phyloP scores from a whole-genome alignment of 2,329 filamentous ascomycete genomes.

The Aspergillus flavus region DNA sequence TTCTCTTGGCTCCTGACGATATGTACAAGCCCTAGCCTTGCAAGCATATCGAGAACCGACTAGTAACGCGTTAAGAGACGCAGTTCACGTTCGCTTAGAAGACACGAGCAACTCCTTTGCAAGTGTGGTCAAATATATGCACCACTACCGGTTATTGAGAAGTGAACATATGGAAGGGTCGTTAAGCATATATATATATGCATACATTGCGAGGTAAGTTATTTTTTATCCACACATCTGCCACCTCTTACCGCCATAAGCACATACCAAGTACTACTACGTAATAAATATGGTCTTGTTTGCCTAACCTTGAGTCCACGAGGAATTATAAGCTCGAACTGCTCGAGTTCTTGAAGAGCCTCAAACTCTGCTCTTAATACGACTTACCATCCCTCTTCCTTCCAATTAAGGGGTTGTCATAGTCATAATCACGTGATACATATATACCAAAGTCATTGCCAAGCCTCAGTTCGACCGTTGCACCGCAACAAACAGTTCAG shows the following conservation, averaged over 20 bases:
- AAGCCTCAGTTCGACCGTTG: constrained; percentile 26
- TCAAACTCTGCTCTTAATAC: neutral
- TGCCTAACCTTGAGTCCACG: too few species aligned
- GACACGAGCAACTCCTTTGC: neutral
- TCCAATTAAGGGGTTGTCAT: neutral
- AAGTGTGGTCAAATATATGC: constrained; percentile 1
- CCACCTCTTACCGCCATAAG: neutral
- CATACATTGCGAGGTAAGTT: neutral
- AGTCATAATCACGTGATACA: neutral
- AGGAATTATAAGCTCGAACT: neutral
- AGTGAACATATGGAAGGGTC: constrained; percentile 8
- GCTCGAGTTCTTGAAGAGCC: neutral
- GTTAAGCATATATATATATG: neutral
- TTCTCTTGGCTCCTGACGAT: constrained; percentile 37
- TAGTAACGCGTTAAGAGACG: constrained; percentile 3
- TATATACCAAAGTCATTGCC: neutral
- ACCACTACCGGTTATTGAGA: constrained; percentile 9
- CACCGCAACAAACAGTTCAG: constrained; percentile 30
- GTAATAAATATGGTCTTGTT: too few species aligned
- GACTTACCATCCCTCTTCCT: neutral
- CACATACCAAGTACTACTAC: neutral
- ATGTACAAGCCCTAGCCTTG: constrained; percentile 24
- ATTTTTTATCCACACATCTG: neutral
- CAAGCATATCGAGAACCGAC: constrained; percentile 33
- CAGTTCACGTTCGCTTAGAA: neutral